A percentile compares a stretch with the other conserved stretches of the same genome.
Conservation (phyloP, 2,329 filamentous ascomycete species). For the Aspergillus ochraceoroseus region DNA sequence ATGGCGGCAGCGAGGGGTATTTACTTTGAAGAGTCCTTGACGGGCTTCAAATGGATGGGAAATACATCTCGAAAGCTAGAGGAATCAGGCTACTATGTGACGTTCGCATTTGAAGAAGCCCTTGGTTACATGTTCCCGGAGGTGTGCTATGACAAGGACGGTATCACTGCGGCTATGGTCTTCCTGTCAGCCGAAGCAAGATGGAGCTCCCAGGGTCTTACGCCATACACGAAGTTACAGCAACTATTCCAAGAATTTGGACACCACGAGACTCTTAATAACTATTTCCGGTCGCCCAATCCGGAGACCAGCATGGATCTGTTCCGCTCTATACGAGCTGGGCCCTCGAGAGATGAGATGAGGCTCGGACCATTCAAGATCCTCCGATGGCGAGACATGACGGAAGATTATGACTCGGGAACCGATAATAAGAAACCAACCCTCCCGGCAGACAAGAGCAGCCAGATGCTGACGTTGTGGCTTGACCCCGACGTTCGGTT, state of each 20-base stretch:
- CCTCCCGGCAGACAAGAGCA: constrained; percentile 53
- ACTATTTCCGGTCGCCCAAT: constrained; percentile 57
- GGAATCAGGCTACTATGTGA: constrained; percentile 47
- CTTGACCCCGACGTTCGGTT: constrained; percentile 53
- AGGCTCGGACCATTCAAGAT: constrained; percentile 52
- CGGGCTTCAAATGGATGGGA: constrained; percentile 65
- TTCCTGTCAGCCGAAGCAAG: constrained; percentile 54
- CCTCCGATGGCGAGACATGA: constrained; percentile 58
- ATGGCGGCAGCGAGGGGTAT: constrained; percentile 55
- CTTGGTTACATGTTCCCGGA: constrained; percentile 62
- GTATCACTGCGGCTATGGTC: constrained; percentile 55
- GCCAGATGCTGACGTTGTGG: constrained; percentile 61
- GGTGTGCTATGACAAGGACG: constrained; percentile 62
- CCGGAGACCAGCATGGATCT: constrained; percentile 50
- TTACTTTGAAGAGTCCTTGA: constrained; percentile 57
- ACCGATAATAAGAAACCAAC: constrained; percentile 50
- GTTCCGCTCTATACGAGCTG: constrained; percentile 51
- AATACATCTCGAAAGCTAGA: constrained; percentile 55
- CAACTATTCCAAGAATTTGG: constrained; percentile 55
- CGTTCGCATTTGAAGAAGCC: constrained; percentile 61
- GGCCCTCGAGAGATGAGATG: constrained; percentile 42
- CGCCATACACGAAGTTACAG: constrained; percentile 54
- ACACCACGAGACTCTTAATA: constrained; percentile 60
- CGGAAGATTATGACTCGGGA: constrained; percentile 55
- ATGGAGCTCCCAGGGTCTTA: constrained; percentile 51